Percentiles rank a stretch among this genome's conserved stretches.
These are phyloP conservation scores for Eruca vesicaria DNA, from an alignment of 441 rosid species.

Conservation along the genomic window DNA sequence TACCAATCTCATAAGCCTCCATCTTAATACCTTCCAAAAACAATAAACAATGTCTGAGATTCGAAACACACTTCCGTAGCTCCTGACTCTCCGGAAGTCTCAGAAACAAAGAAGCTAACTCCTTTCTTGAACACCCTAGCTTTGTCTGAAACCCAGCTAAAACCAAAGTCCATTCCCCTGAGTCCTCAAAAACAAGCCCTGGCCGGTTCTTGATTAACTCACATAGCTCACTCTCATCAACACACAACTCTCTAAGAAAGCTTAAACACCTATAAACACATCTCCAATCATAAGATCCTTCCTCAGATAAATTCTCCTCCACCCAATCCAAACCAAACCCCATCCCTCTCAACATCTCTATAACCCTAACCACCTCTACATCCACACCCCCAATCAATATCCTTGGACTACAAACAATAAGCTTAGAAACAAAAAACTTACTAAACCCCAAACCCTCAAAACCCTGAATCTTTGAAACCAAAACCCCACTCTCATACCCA, in stretches of 20 bases:
- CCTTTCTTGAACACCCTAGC: slow-evolving; percentile 49
- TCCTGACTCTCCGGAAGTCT: slow-evolving; percentile 42
- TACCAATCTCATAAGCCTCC: slow-evolving; percentile 51
- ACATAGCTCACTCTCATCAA: slow-evolving; percentile 36
- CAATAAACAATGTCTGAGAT: slow-evolving; percentile 54
- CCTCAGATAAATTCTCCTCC: slow-evolving; percentile 45
- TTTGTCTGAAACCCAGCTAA: slow-evolving; percentile 54
- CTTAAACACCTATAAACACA: slow-evolving; percentile 48
- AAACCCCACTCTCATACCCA: slow-evolving; percentile 44
- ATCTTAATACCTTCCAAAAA: slow-evolving; percentile 62
- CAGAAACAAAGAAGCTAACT: slow-evolving; percentile 47
- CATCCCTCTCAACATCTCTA: slow-evolving; percentile 45
- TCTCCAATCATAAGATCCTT: slow-evolving; percentile 50
- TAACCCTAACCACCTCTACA: slow-evolving; percentile 43
- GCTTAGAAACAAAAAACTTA: slow-evolving; percentile 42
- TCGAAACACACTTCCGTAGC: slow-evolving; percentile 44
- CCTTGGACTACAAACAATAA: slow-evolving; percentile 53
- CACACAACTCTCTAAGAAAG: slow-evolving; percentile 41
- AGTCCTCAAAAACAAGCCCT: slow-evolving; percentile 53
- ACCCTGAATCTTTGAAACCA: slow-evolving; percentile 57
- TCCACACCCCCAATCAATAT: slow-evolving; percentile 52
- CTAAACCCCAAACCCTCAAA: slow-evolving; percentile 61
- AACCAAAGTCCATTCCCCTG: slow-evolving; percentile 48
- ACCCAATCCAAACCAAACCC: slow-evolving; percentile 52
- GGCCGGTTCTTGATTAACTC: slow-evolving; percentile 50